Percentiles rank a stretch among this genome's conserved stretches.
phyloP scores from a whole-genome alignment of 1,284 basidiomycete genomes.

The Porodaedalea pini region DNA sequence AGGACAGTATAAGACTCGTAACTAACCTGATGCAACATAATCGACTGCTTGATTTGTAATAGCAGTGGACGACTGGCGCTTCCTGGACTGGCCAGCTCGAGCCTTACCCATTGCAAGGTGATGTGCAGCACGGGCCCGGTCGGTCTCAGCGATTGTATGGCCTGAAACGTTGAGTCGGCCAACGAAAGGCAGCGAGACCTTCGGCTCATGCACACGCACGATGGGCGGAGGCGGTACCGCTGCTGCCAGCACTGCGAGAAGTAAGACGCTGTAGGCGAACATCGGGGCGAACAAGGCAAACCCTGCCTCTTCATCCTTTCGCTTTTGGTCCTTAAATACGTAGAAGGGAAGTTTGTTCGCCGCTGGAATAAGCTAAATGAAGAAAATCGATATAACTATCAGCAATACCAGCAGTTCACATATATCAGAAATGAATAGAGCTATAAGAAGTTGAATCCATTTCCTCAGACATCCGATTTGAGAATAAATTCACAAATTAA shows the following conservation, averaged over 20 bases:
- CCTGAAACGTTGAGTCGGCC: conserved; percentile 11
- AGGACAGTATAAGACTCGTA: background rate
- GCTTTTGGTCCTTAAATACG: background rate
- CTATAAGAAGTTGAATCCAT: no score
- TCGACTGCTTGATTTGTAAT: conserved; percentile 15
- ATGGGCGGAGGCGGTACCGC: conserved; percentile 1
- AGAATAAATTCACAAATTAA: no score
- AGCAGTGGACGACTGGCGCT: conserved; percentile 12
- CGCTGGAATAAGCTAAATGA: background rate
- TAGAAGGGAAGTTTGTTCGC: background rate
- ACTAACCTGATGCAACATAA: conserved; percentile 7
- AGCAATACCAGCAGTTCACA: no score
- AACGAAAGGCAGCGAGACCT: conserved; percentile 16
- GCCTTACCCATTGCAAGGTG: background rate
- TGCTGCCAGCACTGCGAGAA: background rate
- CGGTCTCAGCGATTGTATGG: conserved; percentile 12
- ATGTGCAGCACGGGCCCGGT: conserved; percentile 12
- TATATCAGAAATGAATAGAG: no score
- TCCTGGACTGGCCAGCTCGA: background rate
- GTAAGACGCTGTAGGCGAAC: background rate
- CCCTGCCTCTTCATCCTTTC: background rate
- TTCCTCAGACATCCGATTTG: no score
- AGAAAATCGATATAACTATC: background rate
- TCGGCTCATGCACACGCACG: conserved; percentile 16
- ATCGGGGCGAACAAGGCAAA: background rate